Base-by-base conservation (phyloP, 306 rosid genomes). In the Castanea mollissima region DNA sequence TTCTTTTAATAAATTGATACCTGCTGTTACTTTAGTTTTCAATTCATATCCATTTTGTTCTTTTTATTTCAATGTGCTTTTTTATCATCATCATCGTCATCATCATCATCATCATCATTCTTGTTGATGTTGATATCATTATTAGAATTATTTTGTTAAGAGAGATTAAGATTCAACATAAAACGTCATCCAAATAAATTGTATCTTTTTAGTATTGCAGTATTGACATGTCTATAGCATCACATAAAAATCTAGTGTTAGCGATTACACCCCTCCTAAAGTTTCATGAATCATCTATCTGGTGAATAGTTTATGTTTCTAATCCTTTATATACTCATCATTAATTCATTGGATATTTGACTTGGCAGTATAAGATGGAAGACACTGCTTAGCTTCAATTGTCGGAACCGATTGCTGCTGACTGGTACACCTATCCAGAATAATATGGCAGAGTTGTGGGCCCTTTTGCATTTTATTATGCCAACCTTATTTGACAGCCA, bases 381-480 rank as follows among this genome's bases (percentile, higher is more conserved):
- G 91, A 96, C 99, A 41, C 98, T 96, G 65, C 98, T 96, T 68
- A 91, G 97, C 83, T 96, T 96, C 86, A 96, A 91, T 80, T 95
- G 99, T 85, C 97, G 98, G 86, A 95, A 96, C 78, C 97, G 97
- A 76, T 78, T 96, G 78, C 88, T 96, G 82, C 88, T 96, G 75
- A 96, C 99, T 29, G 99, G 99, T 63, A 96, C 99, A 35, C 99
- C 99, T 56, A 86, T 96, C 84, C 99, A 96, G 80, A 96, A 96
- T 85, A 96, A 95, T 78, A 95, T 95, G 99, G 98, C 99, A 3
- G 99, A 95, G 88, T 79, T 95, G 87, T 95, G 99, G 99, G 98
- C 99, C 80, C 96, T 95, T 79, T 86, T 95, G 63, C 99, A 95
- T 84, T 95, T 95, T 82, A 95, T 95, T 57, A 95, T 95, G 99